Base-by-base conservation (phyloP, 129 eudicot species). In the Tanacetum coccineum region DNA sequence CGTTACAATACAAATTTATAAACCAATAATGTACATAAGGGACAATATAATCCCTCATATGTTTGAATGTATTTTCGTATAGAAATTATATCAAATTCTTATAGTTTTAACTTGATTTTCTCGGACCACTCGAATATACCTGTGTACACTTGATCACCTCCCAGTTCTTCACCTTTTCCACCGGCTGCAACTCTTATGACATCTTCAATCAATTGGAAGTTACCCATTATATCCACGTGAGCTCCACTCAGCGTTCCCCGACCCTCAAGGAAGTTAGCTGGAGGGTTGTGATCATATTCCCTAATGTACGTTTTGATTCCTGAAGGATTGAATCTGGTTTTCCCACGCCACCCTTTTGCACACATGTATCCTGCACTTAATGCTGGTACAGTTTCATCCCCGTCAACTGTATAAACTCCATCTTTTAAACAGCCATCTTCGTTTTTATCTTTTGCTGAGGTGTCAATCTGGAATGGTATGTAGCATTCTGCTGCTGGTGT, bases 281-380 rank as follows among this genome's bases (percentile, higher is more conserved):
- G 99, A 47, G 99, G 99, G 62, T 92, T 89, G 66, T 93, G 99
- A 75, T 84, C 84, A 32, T 84, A 93, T 74, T 93, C 99, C 70
- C 99, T 59, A 39, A 86, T 46, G 53, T 82, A 86, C 0, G 90
- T 93, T 53, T 72, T 74, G 36, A 84, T 81, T 44, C 96, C 99
- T 1, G 96, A 89, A 59, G 99, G 99, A 71, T 93, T 93, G 71
- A 84, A 93, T 53, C 95, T 73, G 6, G 99, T 93, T 69, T 82
- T 93, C 39, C 99, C 99, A 54, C 99, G 99, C 99, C 99, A 93
- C 21, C 88, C 96, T 76, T 93, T 93, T 8, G 99, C 96, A 25
- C 92, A 84, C 99, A 93, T 93, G 83, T 51, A 93, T 15, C 99
- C 99, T 9, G 99, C 85, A 57, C 99, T 93, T 57, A 93, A 61